phyloP scores from a whole-genome alignment of 2,329 filamentous ascomycete genomes.

The Cercospora brassicicola region DNA sequence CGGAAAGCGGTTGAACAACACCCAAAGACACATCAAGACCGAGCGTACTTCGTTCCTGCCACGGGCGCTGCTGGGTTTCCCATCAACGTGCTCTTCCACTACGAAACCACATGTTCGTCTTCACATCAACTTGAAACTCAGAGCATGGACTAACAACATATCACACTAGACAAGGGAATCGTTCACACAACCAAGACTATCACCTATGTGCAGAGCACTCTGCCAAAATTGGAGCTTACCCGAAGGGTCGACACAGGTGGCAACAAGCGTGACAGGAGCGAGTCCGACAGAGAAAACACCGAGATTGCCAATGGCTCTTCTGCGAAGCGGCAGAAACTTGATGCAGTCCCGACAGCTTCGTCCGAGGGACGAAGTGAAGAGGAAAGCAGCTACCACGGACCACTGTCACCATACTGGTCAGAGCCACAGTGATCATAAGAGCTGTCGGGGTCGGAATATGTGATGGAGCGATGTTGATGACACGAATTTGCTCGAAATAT shows the following conservation, averaged over 20 bases:
- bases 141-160: neutral
- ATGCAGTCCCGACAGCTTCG: neutral
- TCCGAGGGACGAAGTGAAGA: neutral
- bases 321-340: slow-evolving; percentile 6
- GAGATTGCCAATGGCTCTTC: neutral
- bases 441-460: neutral
- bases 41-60: slow-evolving; percentile 5
- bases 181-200: slow-evolving; percentile 13
- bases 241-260: neutral
- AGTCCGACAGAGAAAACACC: neutral
- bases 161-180: slow-evolving; percentile 3
- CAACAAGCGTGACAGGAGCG: slow-evolving; percentile 9
- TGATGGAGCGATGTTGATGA: neutral
- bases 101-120: slow-evolving; percentile 10
- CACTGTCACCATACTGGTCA: slow-evolving; percentile 17
- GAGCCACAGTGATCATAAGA: slow-evolving; percentile 2
- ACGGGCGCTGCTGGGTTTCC: slow-evolving; percentile 7
- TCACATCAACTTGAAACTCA: too few relatives aligned
- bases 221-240: slow-evolving; percentile 10
- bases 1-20: neutral
- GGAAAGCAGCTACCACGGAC: neutral
- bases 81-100: slow-evolving; percentile 8
- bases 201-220: slow-evolving; percentile 1
- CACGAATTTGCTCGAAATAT: neutral
- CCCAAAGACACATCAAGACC: neutral